Evolutionary conservation across 2,329 filamentous ascomycete genomes (phyloP).

Genomic region (Xylaria digitata): DNA sequence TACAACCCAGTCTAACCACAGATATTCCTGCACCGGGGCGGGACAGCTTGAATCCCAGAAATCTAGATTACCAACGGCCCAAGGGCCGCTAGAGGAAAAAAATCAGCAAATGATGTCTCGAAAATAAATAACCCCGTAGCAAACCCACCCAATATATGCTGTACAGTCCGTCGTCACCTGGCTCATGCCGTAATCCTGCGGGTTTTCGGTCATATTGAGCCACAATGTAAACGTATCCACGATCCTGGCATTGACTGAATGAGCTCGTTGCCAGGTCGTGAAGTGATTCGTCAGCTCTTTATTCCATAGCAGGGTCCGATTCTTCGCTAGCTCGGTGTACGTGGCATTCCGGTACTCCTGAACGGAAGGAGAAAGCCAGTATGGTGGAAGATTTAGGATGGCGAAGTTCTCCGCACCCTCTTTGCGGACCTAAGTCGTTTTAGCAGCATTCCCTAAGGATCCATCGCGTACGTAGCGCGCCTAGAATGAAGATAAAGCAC

Average conservation of each 20-base stretch:
- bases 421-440: conserved; percentile 18
- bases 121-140: background rate
- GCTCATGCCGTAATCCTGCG: conserved; percentile 30
- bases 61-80: conserved; percentile 27
- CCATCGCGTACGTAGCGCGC: too few relatives aligned
- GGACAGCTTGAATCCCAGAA: conserved; percentile 30
- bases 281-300: conserved; percentile 23
- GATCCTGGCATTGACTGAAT: conserved; percentile 26
- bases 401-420: conserved; percentile 32
- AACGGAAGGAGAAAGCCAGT: conserved; percentile 32
- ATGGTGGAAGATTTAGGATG: conserved; percentile 30
- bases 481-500: background rate
- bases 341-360: conserved; percentile 30
- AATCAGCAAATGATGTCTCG: conserved; percentile 6
- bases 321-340: conserved; percentile 28
- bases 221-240: conserved; percentile 31
- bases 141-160: conserved; percentile 29
- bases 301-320: conserved; percentile 28
- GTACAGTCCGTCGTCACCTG: conserved; percentile 31
- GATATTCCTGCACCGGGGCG: conserved; percentile 33
- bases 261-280: conserved; percentile 4
- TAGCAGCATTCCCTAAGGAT: background rate
- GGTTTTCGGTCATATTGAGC: conserved; percentile 29
- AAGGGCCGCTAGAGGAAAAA: conserved; percentile 20
- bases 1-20: conserved; percentile 34